These are phyloP conservation scores for Podosphaera xanthii DNA, from an alignment of 2,329 filamentous ascomycete species.

Conservation along the genomic window DNA sequence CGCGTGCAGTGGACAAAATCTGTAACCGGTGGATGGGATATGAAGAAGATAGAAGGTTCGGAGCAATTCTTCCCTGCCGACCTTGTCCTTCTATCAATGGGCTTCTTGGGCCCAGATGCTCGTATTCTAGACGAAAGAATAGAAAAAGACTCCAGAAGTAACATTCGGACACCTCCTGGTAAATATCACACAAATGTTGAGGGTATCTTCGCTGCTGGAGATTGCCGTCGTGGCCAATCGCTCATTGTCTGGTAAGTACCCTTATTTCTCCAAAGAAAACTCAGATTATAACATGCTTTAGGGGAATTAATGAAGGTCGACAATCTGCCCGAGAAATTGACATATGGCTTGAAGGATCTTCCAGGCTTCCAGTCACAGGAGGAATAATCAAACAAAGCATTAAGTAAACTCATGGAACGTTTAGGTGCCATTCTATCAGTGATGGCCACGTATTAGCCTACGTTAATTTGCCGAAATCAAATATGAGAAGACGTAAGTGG, in stretches of 20 bases:
- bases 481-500: too few species aligned
- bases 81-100: constrained; percentile 85
- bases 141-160: constrained; percentile 81
- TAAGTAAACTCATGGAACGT: neutral
- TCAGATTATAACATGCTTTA: constrained; percentile 20
- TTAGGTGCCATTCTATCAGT: neutral
- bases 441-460: too few species aligned
- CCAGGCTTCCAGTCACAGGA: constrained; percentile 68
- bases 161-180: constrained; percentile 77
- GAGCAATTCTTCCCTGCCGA: constrained; percentile 95
- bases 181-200: constrained; percentile 74
- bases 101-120: constrained; percentile 84
- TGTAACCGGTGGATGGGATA: constrained; percentile 79
- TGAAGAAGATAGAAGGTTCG: constrained; percentile 88
- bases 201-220: constrained; percentile 81
- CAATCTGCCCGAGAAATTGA: constrained; percentile 85
- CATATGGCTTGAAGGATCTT: constrained; percentile 58
- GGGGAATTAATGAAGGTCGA: constrained; percentile 93
- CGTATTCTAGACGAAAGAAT: constrained; percentile 70
- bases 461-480: too few species aligned
- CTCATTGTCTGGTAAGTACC: constrained; percentile 77
- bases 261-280: neutral
- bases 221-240: constrained; percentile 84
- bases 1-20: constrained; percentile 93
- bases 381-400: constrained; percentile 67